Evolutionary conservation across 192 early-diverging fungal genomes (phyloP).

Genomic region (Phlyctochytrium planicorne): DNA sequence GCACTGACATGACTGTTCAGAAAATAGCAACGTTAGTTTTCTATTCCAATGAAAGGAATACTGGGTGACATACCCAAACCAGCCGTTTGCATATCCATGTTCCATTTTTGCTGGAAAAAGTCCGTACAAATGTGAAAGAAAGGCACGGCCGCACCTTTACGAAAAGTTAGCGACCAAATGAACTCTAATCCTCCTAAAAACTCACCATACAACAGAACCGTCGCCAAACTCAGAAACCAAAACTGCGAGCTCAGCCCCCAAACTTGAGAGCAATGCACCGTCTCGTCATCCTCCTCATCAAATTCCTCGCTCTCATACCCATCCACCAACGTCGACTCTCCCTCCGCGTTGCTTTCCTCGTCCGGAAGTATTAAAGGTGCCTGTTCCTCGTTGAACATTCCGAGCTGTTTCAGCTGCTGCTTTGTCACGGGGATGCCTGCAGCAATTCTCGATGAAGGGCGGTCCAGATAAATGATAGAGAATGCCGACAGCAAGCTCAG

Average conservation of each 20-base stretch:
- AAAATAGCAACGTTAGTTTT: too few relatives aligned
- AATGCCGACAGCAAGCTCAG: constrained; percentile 39
- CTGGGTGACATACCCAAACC: constrained; percentile 51
- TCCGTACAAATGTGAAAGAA: constrained; percentile 64
- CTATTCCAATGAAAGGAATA: too few relatives aligned
- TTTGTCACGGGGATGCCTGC: constrained; percentile 41
- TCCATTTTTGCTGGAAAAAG: constrained; percentile 69
- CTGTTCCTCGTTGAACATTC: constrained; percentile 8
- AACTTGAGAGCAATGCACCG: constrained; percentile 37
- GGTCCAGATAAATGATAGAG: constrained; percentile 44
- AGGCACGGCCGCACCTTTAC: constrained; percentile 43
- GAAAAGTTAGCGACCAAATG: background rate
- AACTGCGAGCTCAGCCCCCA: constrained; percentile 33
- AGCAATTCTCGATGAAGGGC: constrained; percentile 36
- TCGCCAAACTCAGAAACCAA: constrained; percentile 53
- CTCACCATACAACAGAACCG: constrained; percentile 51
- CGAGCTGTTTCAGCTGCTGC: background rate
- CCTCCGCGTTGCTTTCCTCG: background rate
- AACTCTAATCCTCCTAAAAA: constrained; percentile 12
- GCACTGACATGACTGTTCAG: constrained; percentile 63
- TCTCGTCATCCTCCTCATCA: constrained; percentile 45
- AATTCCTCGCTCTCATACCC: constrained; percentile 32
- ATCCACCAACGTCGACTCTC: constrained; percentile 1
- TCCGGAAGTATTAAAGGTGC: background rate
- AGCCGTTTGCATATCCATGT: constrained; percentile 48